Evolutionary conservation across 2,329 filamentous ascomycete species (phyloP).

Genomic region (Sordariomycetes sp.): DNA sequence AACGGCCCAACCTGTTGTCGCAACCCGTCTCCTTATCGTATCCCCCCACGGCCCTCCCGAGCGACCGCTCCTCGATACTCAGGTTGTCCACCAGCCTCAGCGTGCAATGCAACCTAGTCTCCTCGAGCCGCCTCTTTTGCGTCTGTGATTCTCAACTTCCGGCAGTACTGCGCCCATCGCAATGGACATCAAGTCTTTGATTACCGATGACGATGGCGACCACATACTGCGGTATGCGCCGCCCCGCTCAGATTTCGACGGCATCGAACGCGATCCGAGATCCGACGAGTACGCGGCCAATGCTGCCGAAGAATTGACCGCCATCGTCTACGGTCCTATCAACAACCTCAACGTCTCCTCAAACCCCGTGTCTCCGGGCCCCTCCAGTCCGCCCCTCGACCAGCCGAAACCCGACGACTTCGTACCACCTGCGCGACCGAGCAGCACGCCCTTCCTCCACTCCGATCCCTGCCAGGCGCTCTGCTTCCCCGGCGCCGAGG

Average conservation of each 20-base stretch:
- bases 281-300: background rate
- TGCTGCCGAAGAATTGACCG: conserved; percentile 17
- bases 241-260: background rate
- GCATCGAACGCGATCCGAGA: background rate
- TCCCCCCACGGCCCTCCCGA: background rate
- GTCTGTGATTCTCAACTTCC: background rate
- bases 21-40: background rate
- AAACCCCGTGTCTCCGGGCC: conserved; percentile 41
- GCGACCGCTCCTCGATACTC: background rate
- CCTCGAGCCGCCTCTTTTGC: background rate
- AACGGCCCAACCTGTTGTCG: background rate
- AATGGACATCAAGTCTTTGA: conserved; percentile 2
- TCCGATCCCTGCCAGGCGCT: conserved; percentile 19
- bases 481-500: background rate
- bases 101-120: conserved; percentile 3
- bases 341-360: conserved; percentile 21
- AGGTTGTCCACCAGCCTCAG: background rate
- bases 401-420: conserved; percentile 32
- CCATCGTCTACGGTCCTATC: conserved; percentile 14
- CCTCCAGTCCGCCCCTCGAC: conserved; percentile 35
- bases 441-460: conserved; percentile 46
- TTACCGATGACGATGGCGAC: conserved; percentile 2
- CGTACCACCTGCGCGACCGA: conserved; percentile 37
- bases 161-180: background rate
- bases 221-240: conserved; percentile 1